A percentile compares a stretch with the other conserved stretches of the same genome.
Evolutionary conservation across 2,329 filamentous ascomycete species (phyloP).

Genomic region (Dactylellina haptotyla): DNA sequence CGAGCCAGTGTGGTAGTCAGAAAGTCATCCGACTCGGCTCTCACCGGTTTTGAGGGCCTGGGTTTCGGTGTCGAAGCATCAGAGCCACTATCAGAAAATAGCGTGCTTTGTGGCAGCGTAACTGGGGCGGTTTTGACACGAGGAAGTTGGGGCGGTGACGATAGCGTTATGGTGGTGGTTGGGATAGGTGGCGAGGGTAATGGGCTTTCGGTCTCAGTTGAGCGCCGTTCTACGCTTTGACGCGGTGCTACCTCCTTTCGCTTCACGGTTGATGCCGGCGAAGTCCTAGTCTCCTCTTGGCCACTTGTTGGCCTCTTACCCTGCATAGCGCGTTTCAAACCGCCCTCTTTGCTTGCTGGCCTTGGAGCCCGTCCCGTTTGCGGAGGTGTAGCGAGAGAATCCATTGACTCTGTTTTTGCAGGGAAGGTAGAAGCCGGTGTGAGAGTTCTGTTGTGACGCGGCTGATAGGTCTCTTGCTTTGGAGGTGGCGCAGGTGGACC

Average conservation of each 20-base stretch:
- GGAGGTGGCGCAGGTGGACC: conserved; percentile 39
- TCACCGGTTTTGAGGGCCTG: conserved; percentile 52
- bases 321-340: conserved; percentile 9
- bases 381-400: conserved; percentile 45
- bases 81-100: conserved; percentile 45
- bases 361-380: conserved; percentile 42
- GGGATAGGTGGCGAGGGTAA: conserved; percentile 33
- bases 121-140: conserved; percentile 45
- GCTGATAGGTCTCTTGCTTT: conserved; percentile 37
- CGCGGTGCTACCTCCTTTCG: conserved; percentile 33
- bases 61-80: conserved; percentile 55
- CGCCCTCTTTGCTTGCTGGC: conserved; percentile 20
- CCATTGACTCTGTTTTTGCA: conserved; percentile 28
- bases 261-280: conserved; percentile 31
- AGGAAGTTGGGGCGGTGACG: conserved; percentile 38
- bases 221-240: conserved; percentile 1
- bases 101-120: conserved; percentile 28
- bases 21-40: conserved; percentile 56
- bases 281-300: conserved; percentile 18
- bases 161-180: conserved; percentile 39
- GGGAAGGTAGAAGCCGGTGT: conserved; percentile 42
- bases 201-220: conserved; percentile 22
- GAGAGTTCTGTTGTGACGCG: conserved; percentile 44
- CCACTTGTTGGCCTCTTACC: conserved; percentile 34
- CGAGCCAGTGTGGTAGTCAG: conserved; percentile 62